Evolutionary conservation across 208 protist species (phyloP).

Genomic region (Endotrypanum monterogeii): DNA sequence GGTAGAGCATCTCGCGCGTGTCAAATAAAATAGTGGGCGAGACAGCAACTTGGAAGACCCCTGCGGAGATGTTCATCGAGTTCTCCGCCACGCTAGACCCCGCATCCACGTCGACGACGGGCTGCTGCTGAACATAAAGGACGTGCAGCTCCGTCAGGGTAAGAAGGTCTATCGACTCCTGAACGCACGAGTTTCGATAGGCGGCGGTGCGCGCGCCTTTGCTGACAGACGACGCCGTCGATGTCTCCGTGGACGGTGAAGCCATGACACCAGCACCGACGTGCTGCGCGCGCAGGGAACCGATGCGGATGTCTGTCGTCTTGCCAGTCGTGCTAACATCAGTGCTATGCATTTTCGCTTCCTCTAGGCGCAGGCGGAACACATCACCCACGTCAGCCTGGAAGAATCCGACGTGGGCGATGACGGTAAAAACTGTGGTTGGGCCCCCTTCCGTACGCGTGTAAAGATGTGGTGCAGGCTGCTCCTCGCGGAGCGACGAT

Average conservation of each 20-base stretch:
- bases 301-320: conserved; percentile 15
- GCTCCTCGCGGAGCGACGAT: not conserved
- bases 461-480: conserved; percentile 1
- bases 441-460: not conserved
- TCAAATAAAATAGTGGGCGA: conserved; percentile 77
- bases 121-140: conserved; percentile 17
- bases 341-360: conserved; percentile 24
- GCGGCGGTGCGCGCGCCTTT: not conserved
- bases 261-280: conserved; percentile 42
- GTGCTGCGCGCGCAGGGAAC: conserved; percentile 38
- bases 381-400: conserved; percentile 42
- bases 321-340: conserved; percentile 16
- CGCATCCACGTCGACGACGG: conserved; percentile 29
- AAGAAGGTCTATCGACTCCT: conserved; percentile 44
- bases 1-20: conserved; percentile 73
- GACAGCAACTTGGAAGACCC: conserved; percentile 43
- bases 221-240: not conserved
- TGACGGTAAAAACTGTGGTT: conserved; percentile 21
- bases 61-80: conserved; percentile 39
- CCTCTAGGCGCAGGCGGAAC: conserved; percentile 39
- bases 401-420: conserved; percentile 23
- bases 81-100: conserved; percentile 46
- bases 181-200: conserved; percentile 20
- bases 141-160: conserved; percentile 28
- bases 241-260: not conserved